Evolutionary conservation across 257 asterid genomes (phyloP).

Genomic region (Solanum paucissectum): DNA sequence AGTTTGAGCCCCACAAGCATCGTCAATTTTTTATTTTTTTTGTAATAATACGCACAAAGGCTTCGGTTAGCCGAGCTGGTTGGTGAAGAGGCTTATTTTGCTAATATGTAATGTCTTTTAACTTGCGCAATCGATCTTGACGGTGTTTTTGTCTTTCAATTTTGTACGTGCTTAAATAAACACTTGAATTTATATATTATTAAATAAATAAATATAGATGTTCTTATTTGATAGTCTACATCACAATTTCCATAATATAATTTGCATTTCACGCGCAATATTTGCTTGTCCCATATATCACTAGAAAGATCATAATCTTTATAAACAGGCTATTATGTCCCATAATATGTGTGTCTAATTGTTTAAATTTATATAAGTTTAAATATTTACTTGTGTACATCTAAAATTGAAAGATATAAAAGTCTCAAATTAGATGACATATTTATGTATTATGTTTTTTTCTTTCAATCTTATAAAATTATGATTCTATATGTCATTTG

Average conservation of each 20-base stretch:
- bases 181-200: background rate
- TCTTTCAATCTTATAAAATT: no score
- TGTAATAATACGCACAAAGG: conserved; percentile 21
- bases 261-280: no score
- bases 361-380: no score
- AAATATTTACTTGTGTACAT: no score
- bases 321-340: no score
- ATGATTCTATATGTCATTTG: no score
- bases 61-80: conserved; percentile 38
- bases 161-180: no score
- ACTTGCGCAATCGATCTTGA: background rate
- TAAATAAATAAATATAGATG: background rate
- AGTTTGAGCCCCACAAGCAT: conserved; percentile 57
- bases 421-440: background rate
- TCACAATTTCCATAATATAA: no score
- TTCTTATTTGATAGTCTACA: no score
- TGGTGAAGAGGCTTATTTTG: background rate
- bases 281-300: background rate
- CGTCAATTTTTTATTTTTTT: conserved; percentile 1
- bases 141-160: no score
- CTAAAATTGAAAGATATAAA: background rate
- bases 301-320: rapidly evolving
- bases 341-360: no score
- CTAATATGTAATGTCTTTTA: background rate
- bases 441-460: background rate